These are phyloP conservation scores for Ophiocordyceps sinensis DNA, from an alignment of 2,329 filamentous ascomycete species.

Conservation along the genomic window DNA sequence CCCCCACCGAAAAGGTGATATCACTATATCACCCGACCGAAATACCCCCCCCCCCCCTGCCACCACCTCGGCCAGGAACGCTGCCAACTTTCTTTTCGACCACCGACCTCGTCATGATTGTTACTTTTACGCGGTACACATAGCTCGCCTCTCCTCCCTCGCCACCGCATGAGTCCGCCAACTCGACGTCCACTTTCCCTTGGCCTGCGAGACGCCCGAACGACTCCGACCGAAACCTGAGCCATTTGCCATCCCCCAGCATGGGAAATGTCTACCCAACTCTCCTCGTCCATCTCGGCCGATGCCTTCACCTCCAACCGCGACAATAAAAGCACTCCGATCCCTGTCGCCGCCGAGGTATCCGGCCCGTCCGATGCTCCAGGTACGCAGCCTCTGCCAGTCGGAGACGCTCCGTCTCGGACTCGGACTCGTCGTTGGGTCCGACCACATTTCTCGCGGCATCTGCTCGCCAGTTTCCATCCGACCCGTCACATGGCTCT, in stretches of 20 bases:
- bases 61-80: not conserved
- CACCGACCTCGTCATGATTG: not conserved
- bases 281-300: slow-evolving; percentile 12
- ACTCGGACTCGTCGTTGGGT: not conserved
- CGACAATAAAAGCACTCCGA: slow-evolving; percentile 11
- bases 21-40: not conserved
- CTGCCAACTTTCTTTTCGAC: not conserved
- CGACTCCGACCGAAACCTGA: not conserved
- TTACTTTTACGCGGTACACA: no score
- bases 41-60: not conserved
- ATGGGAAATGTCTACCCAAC: slow-evolving; percentile 21
- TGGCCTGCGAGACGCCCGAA: no score
- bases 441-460: not conserved
- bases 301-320: slow-evolving; percentile 12
- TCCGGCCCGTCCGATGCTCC: slow-evolving; percentile 14
- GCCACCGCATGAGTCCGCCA: no score
- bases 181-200: no score
- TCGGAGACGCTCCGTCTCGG: not conserved
- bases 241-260: slow-evolving; percentile 11
- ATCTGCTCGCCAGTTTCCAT: no score
- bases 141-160: no score
- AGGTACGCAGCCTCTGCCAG: slow-evolving; percentile 11
- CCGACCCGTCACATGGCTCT: not conserved
- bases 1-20: not conserved
- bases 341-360: slow-evolving; percentile 9